Evolutionary conservation across 495 filamentous ascomycete species (phyloP), one percentile per base, ranked within the genome.

Genomic region (Durotheca rogersii): DNA sequence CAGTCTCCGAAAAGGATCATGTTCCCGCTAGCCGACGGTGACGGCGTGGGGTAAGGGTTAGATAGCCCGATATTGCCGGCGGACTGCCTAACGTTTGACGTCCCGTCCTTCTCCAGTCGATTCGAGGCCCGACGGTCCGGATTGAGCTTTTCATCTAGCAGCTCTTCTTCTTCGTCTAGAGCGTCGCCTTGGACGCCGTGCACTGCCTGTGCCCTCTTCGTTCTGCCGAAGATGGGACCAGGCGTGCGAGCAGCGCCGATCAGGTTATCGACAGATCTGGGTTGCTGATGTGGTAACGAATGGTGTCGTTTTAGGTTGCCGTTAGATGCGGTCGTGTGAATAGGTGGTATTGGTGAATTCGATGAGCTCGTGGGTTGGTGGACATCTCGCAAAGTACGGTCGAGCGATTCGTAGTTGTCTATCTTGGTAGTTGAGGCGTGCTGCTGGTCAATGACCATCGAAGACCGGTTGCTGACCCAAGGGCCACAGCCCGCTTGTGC

Each of bases 91-190:
- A 78, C 69, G 23, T 72, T 73, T 15, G 74, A 62, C 56, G 75
- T 72, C 23, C 67, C 57, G 38, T 79, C 72, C 58, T 73, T 70
- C 55, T 80, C 73, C 27, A 80, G 62, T 36, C 67, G 67, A 48
- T 75, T 77, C 68, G 77, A 76, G 1, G 70, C 79, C 11, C 65
- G 58, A 14, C 72, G 72, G 3, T 76, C 75, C 27, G 72, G 72
- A 59, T 73, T 57, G 58, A 80, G 51, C 45, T 73, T 92, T 68
- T 97, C 93, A 60, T 95, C 90, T 7, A 96, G 74, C 9, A 98
- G 80, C 67, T 99, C 93, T 53, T 97, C 93, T 60, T 97, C 90
- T 67, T 99, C 93, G 62, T 96, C 90, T 0, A 94, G 89, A 3
- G 90, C 94, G 68, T 97, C 94, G 62, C 96, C 95, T 10, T 83